These are phyloP conservation scores for Priceomyces medius DNA, from an alignment of 805 yeast genomes.

Conservation along the genomic window DNA sequence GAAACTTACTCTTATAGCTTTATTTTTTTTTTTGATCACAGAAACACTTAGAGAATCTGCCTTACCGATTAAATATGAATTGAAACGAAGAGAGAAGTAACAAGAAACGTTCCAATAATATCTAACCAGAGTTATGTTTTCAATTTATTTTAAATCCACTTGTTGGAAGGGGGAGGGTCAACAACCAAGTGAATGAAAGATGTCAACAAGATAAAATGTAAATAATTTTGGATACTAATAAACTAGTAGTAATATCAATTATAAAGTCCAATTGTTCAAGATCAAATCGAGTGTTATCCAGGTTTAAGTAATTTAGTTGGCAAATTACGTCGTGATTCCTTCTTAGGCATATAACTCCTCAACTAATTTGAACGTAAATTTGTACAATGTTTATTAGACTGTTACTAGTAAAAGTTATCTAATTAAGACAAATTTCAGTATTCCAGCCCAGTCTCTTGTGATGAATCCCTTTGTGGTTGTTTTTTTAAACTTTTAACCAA, in stretches of 20 bases:
- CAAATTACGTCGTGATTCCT: constrained; percentile 41
- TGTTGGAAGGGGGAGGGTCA: constrained; percentile 38
- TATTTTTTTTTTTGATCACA: too few relatives aligned
- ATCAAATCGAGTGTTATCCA: constrained; percentile 34
- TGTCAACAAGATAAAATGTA: constrained; percentile 18
- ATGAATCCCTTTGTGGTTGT: too few relatives aligned
- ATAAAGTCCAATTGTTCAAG: background rate
- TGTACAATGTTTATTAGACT: constrained; percentile 5
- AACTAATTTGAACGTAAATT: constrained; percentile 6
- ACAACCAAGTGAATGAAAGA: constrained; percentile 30
- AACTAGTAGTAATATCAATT: background rate
- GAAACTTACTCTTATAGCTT: constrained; percentile 40
- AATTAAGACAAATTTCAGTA: background rate
- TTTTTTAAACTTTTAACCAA: too few relatives aligned
- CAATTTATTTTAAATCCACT: constrained; percentile 14
- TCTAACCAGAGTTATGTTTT: constrained; percentile 6
- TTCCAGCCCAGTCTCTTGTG: too few relatives aligned
- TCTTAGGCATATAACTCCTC: constrained; percentile 42
- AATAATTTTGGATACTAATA: constrained; percentile 14
- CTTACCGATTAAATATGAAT: constrained; percentile 17
- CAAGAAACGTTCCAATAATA: constrained; percentile 43
- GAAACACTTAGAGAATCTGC: constrained; percentile 7
- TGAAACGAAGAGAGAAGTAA: constrained; percentile 49
- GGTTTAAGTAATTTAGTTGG: constrained; percentile 37
- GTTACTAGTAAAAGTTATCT: background rate